phyloP scores from a whole-genome alignment of 257 asterid species.

The Pogostemon cablin region DNA sequence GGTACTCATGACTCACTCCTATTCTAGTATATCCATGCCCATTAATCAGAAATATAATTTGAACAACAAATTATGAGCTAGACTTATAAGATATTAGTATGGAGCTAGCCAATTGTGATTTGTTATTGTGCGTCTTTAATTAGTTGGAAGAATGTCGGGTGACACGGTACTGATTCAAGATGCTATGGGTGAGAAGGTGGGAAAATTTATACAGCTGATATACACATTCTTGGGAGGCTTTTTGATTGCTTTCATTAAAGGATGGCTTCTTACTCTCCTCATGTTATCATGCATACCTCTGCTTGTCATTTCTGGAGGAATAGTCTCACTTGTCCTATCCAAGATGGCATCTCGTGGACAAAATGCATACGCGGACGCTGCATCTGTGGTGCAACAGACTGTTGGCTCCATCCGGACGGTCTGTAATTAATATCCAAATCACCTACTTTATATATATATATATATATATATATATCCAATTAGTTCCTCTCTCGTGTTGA shows the following conservation, averaged over 20 bases:
- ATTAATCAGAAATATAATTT: neutral
- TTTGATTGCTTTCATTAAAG: slow-evolving; percentile 52
- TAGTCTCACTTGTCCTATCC: slow-evolving; percentile 39
- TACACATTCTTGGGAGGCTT: slow-evolving; percentile 61
- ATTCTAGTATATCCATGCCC: neutral
- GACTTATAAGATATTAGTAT: no score
- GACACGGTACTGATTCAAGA: slow-evolving; percentile 72
- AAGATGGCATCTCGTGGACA: slow-evolving; percentile 54
- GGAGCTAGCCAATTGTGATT: neutral
- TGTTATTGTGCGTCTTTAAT: neutral
- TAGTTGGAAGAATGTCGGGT: slow-evolving; percentile 59
- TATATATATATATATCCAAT: no score
- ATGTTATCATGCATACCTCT: slow-evolving; percentile 51
- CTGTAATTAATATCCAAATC: neutral
- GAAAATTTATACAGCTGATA: slow-evolving; percentile 49
- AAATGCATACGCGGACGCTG: slow-evolving; percentile 54
- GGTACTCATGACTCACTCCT: slow-evolving; percentile 29
- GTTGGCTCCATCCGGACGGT: slow-evolving; percentile 63
- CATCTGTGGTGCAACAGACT: slow-evolving; percentile 54
- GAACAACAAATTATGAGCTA: no score
- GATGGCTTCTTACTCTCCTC: slow-evolving; percentile 65
- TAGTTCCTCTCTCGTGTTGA: no score
- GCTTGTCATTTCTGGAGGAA: slow-evolving; percentile 44
- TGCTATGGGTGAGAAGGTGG: slow-evolving; percentile 83
- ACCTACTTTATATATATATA: no score